Base-by-base conservation (phyloP, 495 filamentous ascomycete genomes). In the Penicillium coprophilum region DNA sequence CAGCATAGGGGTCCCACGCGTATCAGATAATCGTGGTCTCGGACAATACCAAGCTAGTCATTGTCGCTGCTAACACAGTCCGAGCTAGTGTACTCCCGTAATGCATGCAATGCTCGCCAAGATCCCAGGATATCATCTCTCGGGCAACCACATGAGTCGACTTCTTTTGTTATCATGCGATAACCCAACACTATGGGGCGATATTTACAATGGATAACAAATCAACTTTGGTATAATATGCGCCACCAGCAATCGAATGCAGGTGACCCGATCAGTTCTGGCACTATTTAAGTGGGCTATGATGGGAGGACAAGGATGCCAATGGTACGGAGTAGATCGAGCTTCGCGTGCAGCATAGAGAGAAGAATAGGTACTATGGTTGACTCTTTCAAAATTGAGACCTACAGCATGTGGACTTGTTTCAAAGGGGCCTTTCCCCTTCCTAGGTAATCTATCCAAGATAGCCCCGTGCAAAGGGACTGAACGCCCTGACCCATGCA, bases 201-300 rank as follows among this genome's bases (percentile, higher is more conserved):
- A 65, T 73, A 69, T 80, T 76, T 76, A 71, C 9, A 24, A 20
- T 50, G 21, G 36, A 41, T 24, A 63, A 77, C 71, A 97, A 92
- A 96, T 97, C 73, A 92, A 97, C 77, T 81, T 96, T 53, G 94
- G 94, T 58, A 96, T 91, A 65, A 90, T 92, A 46, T 91, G 88
- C 83, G 88, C 87, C 50, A 95, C 91, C 70, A 95, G 86, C 92
- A 57, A 86, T 97, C 72, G 41, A 92, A 97, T 78, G 92, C 91
- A 73, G 93, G 24, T 27, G 24, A 27, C 24, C 0, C 7, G 24
- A 6, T 27, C 47, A 30, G 24, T 19, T 31, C 46, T 48, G 63
- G 54, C 28, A 60, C 46, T 55, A 52, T 63, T 50, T 61, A 59
- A 58, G 34, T 58, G 40, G 51, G 31, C 34, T 19, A 28, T 50